phyloP scores from a whole-genome alignment of 208 protist genomes.

The Trichomonas vaginalis region DNA sequence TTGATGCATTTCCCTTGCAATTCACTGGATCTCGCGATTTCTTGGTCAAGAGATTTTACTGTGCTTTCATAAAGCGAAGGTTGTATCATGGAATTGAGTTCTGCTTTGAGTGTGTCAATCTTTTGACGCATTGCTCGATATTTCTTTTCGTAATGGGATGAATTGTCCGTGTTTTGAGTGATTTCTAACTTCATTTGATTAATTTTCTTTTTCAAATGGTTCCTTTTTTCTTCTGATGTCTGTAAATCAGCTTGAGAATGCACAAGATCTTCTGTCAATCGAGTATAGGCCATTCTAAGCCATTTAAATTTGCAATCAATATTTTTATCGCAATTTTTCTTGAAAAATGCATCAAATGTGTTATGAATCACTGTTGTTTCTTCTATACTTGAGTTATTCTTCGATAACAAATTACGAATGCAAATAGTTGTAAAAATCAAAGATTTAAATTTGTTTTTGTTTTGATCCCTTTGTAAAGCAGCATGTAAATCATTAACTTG shows the following conservation, averaged over 20 bases:
- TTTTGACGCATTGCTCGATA: background rate
- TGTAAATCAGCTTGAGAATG: background rate
- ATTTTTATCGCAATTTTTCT: background rate
- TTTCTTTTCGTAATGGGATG: background rate
- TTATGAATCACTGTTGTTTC: background rate
- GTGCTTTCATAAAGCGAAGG: background rate
- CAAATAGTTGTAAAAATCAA: background rate
- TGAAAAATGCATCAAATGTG: background rate
- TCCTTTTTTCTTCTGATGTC: background rate
- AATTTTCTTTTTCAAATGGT: background rate
- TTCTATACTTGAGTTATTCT: background rate
- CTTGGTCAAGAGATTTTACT: background rate
- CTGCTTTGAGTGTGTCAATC: background rate
- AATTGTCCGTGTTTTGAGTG: background rate
- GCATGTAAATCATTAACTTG: background rate
- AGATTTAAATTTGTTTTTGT: background rate
- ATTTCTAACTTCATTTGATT: background rate
- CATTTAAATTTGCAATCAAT: background rate
- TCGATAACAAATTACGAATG: background rate
- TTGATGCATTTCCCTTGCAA: background rate
- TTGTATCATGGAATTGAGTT: background rate
- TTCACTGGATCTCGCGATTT: background rate
- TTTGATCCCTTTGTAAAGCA: background rate
- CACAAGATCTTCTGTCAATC: background rate
- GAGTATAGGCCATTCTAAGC: background rate